Evolutionary conservation across 768 basidiomycete species (phyloP).

Genomic region (Amanita exitialis): DNA sequence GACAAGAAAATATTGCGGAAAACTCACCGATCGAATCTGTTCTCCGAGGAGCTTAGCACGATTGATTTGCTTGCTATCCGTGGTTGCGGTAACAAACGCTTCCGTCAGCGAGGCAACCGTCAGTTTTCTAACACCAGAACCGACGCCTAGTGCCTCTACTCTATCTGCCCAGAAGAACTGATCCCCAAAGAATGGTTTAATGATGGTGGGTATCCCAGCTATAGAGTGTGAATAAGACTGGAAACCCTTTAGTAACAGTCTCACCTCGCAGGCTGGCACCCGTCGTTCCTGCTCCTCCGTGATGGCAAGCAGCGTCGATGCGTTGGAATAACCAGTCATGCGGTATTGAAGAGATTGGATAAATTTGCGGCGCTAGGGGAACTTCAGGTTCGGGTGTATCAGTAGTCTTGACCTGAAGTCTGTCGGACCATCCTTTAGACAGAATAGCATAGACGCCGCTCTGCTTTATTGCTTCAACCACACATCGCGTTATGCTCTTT

Average conservation of each 20-base stretch:
- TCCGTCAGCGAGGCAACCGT: constrained; percentile 70
- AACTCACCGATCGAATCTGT: constrained; percentile 68
- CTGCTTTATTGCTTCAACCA: constrained; percentile 78
- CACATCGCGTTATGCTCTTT: constrained; percentile 81
- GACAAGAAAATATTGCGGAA: neutral
- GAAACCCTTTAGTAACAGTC: constrained; percentile 9
- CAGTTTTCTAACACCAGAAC: constrained; percentile 79
- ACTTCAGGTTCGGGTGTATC: constrained; percentile 57
- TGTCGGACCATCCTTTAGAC: constrained; percentile 97
- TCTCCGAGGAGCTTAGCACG: constrained; percentile 81
- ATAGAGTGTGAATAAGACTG: constrained; percentile 1
- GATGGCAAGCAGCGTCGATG: constrained; percentile 96
- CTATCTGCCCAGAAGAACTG: constrained; percentile 98
- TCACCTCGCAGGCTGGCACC: constrained; percentile 88
- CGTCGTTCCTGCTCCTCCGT: constrained; percentile 94
- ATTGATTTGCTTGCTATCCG: constrained; percentile 80
- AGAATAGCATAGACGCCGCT: constrained; percentile 89
- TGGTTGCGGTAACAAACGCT: constrained; percentile 74
- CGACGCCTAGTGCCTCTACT: constrained; percentile 93
- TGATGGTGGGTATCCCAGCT: constrained; percentile 93
- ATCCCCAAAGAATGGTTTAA: constrained; percentile 96
- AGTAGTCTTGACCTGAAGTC: constrained; percentile 57
- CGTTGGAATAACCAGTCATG: constrained; percentile 94
- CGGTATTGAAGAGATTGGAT: constrained; percentile 76
- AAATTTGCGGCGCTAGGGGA: constrained; percentile 70